These are phyloP conservation scores for Uronychia setigera DNA, from an alignment of 73 alveolate genomes.

Conservation along the genomic window DNA sequence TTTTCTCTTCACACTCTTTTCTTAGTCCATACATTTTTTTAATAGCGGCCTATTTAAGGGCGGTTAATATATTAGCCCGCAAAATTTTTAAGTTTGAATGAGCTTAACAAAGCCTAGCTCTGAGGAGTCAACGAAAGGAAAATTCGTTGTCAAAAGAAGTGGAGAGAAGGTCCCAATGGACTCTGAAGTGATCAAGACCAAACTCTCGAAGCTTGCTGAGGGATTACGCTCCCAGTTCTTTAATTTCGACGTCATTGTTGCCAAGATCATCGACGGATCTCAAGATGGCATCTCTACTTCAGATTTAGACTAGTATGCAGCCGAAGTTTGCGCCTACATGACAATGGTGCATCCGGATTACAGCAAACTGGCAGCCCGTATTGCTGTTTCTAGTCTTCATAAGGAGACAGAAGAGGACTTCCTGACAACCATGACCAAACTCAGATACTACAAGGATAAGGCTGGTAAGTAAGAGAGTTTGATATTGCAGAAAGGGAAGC, in stretches of 20 bases:
- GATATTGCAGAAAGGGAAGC: conserved; percentile 21
- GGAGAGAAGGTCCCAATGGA: conserved; percentile 38
- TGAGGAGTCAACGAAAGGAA: neutral
- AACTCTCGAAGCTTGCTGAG: conserved; percentile 18
- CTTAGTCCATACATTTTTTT: too few species aligned
- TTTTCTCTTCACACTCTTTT: too few species aligned
- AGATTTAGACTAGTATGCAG: conserved; percentile 34
- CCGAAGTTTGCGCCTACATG: conserved; percentile 77
- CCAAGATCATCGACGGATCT: conserved; percentile 37
- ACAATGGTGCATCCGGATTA: conserved; percentile 73
- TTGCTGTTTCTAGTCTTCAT: conserved; percentile 87
- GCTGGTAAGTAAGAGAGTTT: conserved; percentile 48
- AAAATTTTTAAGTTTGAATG: neutral
- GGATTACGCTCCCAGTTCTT: conserved; percentile 41
- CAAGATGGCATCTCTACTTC: conserved; percentile 41
- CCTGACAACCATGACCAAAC: conserved; percentile 37
- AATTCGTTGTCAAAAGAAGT: conserved; percentile 50
- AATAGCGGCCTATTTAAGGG: conserved; percentile 1
- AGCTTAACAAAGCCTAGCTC: neutral
- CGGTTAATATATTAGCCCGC: conserved; percentile 1
- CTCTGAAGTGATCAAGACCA: conserved; percentile 21
- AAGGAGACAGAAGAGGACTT: conserved; percentile 80
- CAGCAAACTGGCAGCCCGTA: conserved; percentile 72
- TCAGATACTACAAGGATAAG: conserved; percentile 54
- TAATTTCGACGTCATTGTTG: conserved; percentile 43